Evolutionary conservation across 2,329 filamentous ascomycete species (phyloP).

Genomic region (Colletotrichum incanum): DNA sequence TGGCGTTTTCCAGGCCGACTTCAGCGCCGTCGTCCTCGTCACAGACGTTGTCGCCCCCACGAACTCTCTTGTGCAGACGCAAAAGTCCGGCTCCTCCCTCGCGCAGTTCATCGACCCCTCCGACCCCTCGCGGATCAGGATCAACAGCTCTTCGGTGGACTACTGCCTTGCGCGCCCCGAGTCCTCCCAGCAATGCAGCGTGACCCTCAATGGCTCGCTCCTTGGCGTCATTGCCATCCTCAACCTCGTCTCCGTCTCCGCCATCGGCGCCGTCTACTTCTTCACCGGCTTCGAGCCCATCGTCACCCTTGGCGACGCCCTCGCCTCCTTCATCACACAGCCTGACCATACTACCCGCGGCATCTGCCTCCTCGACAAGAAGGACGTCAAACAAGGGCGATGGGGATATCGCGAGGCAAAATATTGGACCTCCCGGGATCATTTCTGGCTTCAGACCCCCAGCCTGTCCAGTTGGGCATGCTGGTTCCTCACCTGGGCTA

Average conservation of each 20-base stretch:
- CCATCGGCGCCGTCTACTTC: conserved; percentile 50
- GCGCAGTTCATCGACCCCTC: conserved; percentile 30
- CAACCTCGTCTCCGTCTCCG: conserved; percentile 56
- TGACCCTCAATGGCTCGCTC: conserved; percentile 61
- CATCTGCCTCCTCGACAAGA: conserved; percentile 63
- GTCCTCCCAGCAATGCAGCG: conserved; percentile 53
- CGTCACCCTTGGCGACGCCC: conserved; percentile 66
- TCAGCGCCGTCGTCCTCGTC: conserved; percentile 54
- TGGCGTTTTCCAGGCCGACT: conserved; percentile 52
- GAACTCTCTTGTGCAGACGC: conserved; percentile 55
- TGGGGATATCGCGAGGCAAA: conserved; percentile 62
- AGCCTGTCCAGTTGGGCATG: conserved; percentile 60
- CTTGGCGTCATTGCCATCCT: conserved; percentile 61
- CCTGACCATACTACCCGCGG: conserved; percentile 62
- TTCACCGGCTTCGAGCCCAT: conserved; percentile 59
- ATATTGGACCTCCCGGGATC: conserved; percentile 57
- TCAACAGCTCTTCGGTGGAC: conserved; percentile 45
- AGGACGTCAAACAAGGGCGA: conserved; percentile 59
- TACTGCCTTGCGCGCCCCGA: conserved; percentile 39
- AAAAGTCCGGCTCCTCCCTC: conserved; percentile 47
- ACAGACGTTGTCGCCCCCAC: conserved; percentile 47
- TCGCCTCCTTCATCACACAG: conserved; percentile 64
- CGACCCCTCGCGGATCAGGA: conserved; percentile 35
- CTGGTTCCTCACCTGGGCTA: conserved; percentile 58
- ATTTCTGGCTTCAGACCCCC: conserved; percentile 64